Evolutionary conservation across 2,329 filamentous ascomycete species (phyloP), one percentile per base, ranked within the genome.

Genomic region (Cladosporium sp.): DNA sequence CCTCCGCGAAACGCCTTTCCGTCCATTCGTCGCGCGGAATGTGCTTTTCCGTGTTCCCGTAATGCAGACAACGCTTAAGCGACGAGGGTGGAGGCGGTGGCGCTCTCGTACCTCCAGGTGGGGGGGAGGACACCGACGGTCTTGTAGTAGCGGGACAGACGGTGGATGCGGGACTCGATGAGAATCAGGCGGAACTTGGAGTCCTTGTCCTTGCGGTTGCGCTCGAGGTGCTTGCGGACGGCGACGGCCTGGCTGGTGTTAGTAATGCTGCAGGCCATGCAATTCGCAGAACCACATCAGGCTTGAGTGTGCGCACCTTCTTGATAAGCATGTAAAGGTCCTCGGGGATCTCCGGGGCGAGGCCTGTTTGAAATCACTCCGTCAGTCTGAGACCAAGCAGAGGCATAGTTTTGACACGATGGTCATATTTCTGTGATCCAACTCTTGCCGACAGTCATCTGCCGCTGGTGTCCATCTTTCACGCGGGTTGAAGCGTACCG

Each of bases 251-350:
- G 43, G 48, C 16, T 58, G 33, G 43, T 42, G 48, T 50, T 43
- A 50, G 48, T 40, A 43, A 37, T 7, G 13, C 10, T 50, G 33
- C 40, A 33, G 13, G 19, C 41, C 53, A 45, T 41, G 32, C 33
- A 54, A 54, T 38, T 38, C 35, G 41, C 44, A 40, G 35, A 33
- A 49, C 41, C 52, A 49, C 11, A 37, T 18, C 35, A 33, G 38
- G 31, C n/a, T 51, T 9, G 44, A 46, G 35, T 48, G 14, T 46
- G 62, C 69, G 71, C 74, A 95, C 92, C 90, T 98, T 98, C 88
- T 96, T 96, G 89, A 97, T 97, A 76, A 97, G 83, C 88, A 95
- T 95, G 87, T 97, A 98, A 67, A 97, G 87, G 79, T 98, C 93
- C 85, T 98, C 93, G 73, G 95, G 93, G 69, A 98, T 86, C 76